Percentiles rank a stretch among this genome's conserved stretches.
These are phyloP conservation scores for Linum lewisii DNA, from an alignment of 345 rosid genomes.

Conservation along the genomic window DNA sequence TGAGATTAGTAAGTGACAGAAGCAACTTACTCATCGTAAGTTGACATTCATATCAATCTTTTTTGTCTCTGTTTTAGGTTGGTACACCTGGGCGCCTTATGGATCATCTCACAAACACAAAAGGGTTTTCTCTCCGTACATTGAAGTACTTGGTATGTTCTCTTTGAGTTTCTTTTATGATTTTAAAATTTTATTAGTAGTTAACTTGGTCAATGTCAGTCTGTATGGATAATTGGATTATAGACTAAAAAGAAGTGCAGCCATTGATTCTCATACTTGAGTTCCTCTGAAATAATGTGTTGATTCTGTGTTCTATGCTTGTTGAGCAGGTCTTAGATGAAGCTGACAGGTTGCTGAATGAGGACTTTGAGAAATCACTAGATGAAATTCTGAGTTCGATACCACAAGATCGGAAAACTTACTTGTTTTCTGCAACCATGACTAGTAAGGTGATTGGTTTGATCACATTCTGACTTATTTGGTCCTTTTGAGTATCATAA, in stretches of 20 bases:
- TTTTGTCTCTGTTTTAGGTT: slow-evolving; percentile 35
- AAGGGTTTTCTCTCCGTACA: slow-evolving; percentile 74
- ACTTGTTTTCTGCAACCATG: slow-evolving; percentile 96
- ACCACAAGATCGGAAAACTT: slow-evolving; percentile 64
- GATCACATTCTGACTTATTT: background rate
- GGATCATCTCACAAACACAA: slow-evolving; percentile 81
- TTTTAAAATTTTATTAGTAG: background rate
- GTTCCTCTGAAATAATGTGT: background rate
- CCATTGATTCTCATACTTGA: too few relatives aligned
- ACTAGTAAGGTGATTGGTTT: slow-evolving; percentile 59
- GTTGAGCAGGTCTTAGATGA: slow-evolving; percentile 79
- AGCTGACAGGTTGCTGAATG: slow-evolving; percentile 88
- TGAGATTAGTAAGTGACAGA: too few relatives aligned
- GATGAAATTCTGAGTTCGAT: slow-evolving; percentile 65
- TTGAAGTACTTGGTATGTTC: slow-evolving; percentile 68
- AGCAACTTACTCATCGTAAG: too few relatives aligned
- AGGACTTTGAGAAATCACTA: slow-evolving; percentile 87
- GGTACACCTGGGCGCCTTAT: slow-evolving; percentile 90
- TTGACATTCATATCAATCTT: background rate
- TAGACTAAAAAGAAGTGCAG: too few relatives aligned
- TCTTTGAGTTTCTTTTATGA: slow-evolving; percentile 5
- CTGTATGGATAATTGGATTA: too few relatives aligned
- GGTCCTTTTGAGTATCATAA: background rate
- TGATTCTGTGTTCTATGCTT: background rate
- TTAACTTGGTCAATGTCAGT: background rate